Conservation (phyloP, 2,329 filamentous ascomycete species). For the Colletotrichum sp. region DNA sequence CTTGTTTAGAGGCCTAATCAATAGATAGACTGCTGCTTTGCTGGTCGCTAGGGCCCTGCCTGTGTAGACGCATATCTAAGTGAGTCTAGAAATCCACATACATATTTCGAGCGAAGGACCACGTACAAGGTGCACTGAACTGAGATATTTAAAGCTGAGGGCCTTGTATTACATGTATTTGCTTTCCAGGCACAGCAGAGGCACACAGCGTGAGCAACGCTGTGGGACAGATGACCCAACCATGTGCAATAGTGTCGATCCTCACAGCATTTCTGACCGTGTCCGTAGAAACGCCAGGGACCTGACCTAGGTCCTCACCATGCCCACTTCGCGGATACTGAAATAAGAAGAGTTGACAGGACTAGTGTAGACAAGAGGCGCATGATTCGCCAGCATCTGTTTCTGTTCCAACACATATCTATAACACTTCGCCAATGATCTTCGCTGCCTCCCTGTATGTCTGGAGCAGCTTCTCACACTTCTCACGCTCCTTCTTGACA, state of each 20-base stretch:
- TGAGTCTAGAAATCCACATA: not conserved
- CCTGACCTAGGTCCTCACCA: not conserved
- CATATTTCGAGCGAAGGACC: not conserved
- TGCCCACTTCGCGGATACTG: not conserved
- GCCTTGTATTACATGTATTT: slow-evolving; percentile 9
- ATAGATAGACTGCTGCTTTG: not conserved
- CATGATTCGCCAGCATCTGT: not conserved
- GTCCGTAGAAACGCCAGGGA: not conserved
- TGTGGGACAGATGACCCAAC: not conserved
- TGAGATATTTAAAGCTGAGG: not conserved
- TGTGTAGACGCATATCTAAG: not conserved
- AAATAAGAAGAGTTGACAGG: not conserved
- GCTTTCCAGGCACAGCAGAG: not conserved
- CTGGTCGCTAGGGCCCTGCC: not conserved
- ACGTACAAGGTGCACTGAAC: not conserved
- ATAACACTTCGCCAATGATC: slow-evolving; percentile 96
- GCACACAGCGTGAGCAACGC: not conserved
- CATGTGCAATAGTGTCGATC: not conserved
- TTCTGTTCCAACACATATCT: slow-evolving; percentile 34
- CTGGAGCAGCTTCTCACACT: slow-evolving; percentile 93
- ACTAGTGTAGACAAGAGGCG: not conserved
- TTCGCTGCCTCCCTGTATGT: slow-evolving; percentile 98
- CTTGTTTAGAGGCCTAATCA: not conserved
- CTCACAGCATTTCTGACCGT: not conserved
- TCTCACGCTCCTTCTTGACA: slow-evolving; percentile 96